Base-by-base conservation (phyloP, 805 yeast genomes). In the Helenozyma rhizophorensis region DNA sequence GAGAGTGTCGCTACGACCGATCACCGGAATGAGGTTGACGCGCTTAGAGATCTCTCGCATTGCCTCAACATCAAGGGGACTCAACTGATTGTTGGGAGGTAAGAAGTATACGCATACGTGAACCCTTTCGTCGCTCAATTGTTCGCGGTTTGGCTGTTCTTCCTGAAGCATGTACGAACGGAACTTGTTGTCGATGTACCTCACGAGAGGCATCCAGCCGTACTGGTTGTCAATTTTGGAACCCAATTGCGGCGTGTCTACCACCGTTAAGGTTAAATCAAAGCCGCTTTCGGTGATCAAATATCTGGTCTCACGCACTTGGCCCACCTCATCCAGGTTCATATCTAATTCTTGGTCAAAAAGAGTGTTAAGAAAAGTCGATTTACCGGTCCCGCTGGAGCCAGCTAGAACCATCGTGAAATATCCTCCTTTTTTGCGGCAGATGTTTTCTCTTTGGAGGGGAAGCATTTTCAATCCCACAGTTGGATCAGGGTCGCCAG, bases 51-150 rank as follows among this genome's bases (percentile, higher is more conserved):
- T 68, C 40, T 75, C 78, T 56, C 74, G 75, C 84, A 88, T 78
- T 5, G 83, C 73, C 42, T 72, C 78, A 40, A 85, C 70, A 56
- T 89, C 96, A 33, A 82, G 62, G 6, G 81, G 76, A 34, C 72
- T 68, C 35, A 85, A 56, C 11, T 54, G 47, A 8, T 40, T 33
- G 25, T 79, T 77, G 0, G 95, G 90, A 5, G 77, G 70, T 33
- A 90, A 67, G 54, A 90, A 84, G 62, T 87, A 90, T 27, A 90
- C 56, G 54, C 96, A 87, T 22, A 80, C 84, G 62, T 90, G 96
- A 24, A 90, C 80, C 34, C 95, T 71, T 43, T 72, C 62, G 51
- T 89, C 96, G 9, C 51, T 46, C 36, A 68, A 29, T 4, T 39
- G 32, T 3, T 28, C 17, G 26, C 70, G 44, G n/a, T 45, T 34